phyloP scores from a whole-genome alignment of 805 yeast genomes.

The Zygosaccharomyces bisporus region DNA sequence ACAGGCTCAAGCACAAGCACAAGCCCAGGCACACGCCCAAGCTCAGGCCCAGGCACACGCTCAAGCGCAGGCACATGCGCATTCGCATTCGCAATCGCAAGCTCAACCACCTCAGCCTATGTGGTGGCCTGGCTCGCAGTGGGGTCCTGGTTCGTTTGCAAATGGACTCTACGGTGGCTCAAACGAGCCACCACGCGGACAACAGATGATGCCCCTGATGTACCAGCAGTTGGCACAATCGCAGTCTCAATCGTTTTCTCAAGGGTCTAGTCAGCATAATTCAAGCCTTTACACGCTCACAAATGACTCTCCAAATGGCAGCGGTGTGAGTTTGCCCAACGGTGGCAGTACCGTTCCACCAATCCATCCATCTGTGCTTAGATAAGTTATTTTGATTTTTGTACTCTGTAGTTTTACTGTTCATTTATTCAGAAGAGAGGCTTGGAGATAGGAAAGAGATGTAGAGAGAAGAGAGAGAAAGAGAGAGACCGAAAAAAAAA shows the following conservation, averaged over 20 bases:
- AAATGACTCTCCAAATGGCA: conserved; percentile 8
- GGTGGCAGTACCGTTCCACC: conserved; percentile 16
- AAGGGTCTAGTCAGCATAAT: conserved; percentile 1
- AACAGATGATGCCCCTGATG: conserved; percentile 1
- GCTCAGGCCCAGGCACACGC: conserved; percentile 3
- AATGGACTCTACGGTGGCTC: background rate
- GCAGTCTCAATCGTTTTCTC: background rate
- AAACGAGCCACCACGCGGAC: background rate
- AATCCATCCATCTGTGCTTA: conserved; percentile 23
- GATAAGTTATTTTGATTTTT: conserved; percentile 5
- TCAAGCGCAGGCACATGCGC: background rate
- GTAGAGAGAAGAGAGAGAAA: no score
- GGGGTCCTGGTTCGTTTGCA: background rate
- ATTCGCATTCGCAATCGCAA: background rate
- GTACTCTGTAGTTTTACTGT: background rate
- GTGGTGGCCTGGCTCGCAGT: conserved; percentile 4
- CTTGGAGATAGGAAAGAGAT: no score
- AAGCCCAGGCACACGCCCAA: conserved; percentile 3
- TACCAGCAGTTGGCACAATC: conserved; percentile 3
- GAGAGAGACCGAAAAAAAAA: background rate
- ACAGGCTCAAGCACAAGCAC: conserved; percentile 3
- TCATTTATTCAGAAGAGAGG: background rate
- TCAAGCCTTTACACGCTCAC: conserved; percentile 6
- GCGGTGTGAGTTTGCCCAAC: conserved; percentile 7
- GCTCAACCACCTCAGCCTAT: conserved; percentile 1